These are phyloP conservation scores for Mortierella sp. DNA, from an alignment of 371 early-diverging fungal genomes.

Conservation along the genomic window DNA sequence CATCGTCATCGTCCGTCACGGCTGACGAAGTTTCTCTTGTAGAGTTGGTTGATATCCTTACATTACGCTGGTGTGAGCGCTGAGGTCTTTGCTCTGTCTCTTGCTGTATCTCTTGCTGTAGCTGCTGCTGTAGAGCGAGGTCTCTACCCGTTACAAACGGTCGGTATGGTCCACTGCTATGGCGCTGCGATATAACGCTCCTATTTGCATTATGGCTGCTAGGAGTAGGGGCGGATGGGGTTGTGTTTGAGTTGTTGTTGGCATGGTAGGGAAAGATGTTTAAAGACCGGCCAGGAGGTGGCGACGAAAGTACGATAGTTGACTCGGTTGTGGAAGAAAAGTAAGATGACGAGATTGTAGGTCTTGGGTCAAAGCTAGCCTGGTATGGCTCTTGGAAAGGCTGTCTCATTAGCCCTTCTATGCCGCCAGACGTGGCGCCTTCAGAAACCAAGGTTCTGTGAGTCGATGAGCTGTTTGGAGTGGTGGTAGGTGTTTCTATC, in stretches of 20 bases:
- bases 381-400: neutral
- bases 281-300: conserved; percentile 37
- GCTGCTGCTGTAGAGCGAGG: conserved; percentile 21
- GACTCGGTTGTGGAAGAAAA: conserved; percentile 42
- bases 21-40: neutral
- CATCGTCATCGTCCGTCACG: conserved; percentile 10
- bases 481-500: neutral
- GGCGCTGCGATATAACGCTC: neutral
- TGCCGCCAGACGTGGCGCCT: no score
- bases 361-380: conserved; percentile 11
- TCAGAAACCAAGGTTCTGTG: neutral
- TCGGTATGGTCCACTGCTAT: conserved; percentile 29
- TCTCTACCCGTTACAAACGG: conserved; percentile 46
- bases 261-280: neutral
- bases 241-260: neutral
- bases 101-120: conserved; percentile 14
- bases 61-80: neutral
- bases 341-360: conserved; percentile 50
- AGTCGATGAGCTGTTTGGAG: neutral
- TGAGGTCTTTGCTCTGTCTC: neutral
- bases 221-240: neutral
- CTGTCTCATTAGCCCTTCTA: neutral
- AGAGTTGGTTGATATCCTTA: neutral
- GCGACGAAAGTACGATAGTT: conserved; percentile 44
- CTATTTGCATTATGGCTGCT: neutral